Conservation (phyloP, 148 eudicot species). For the Vaccinium corymbosum region DNA sequence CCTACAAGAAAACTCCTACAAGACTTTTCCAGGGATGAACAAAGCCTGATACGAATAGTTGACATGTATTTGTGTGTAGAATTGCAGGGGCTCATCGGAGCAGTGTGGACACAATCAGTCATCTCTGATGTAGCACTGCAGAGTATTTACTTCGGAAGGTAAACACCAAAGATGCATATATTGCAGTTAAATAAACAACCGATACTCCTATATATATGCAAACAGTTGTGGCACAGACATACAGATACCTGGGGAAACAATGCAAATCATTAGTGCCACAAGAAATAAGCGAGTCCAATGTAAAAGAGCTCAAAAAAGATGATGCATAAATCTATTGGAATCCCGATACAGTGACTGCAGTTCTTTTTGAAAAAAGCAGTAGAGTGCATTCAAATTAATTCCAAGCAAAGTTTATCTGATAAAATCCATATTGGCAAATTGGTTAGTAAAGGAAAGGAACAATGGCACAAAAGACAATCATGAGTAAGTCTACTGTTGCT, state of each 20-base stretch:
- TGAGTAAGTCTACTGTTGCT: background rate
- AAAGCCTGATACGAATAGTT: background rate
- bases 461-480: background rate
- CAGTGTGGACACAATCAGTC: slow-evolving; percentile 9
- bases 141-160: slow-evolving; percentile 21
- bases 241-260: slow-evolving; percentile 40
- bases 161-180: slow-evolving; percentile 28
- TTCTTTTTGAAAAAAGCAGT: background rate
- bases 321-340: background rate
- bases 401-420: background rate
- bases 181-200: slow-evolving; percentile 28
- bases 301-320: background rate
- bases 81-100: background rate
- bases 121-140: background rate
- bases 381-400: background rate
- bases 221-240: slow-evolving; percentile 42
- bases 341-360: background rate
- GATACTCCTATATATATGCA: slow-evolving; percentile 37
- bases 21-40: background rate
- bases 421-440: background rate
- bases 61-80: background rate
- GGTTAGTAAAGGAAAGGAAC: background rate
- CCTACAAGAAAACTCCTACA: background rate
- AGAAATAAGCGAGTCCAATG: background rate
- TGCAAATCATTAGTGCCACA: background rate